Percentiles rank a stretch among this genome's conserved stretches.
Conservation (phyloP, 768 basidiomycete genomes). For the Hydnum rufescens region DNA sequence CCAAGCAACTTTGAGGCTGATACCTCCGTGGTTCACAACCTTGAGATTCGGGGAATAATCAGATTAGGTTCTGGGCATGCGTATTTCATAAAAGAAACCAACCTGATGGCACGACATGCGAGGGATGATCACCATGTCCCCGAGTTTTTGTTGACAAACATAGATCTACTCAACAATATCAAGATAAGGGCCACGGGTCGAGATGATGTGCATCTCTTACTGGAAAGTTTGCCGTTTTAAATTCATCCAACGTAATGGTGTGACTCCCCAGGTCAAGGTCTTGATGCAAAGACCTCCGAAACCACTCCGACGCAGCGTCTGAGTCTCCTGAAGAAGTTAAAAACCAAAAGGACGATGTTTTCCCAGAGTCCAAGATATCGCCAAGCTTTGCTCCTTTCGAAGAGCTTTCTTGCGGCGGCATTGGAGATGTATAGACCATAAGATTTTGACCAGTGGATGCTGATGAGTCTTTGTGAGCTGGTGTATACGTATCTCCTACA, state of each 20-base stretch:
- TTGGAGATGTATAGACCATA: neutral
- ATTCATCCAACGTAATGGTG: slow-evolving; percentile 39
- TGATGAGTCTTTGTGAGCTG: slow-evolving; percentile 71
- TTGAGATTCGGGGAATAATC: neutral
- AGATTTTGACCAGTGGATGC: slow-evolving; percentile 16
- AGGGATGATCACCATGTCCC: slow-evolving; percentile 70
- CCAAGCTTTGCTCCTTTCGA: too few species aligned
- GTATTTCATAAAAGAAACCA: slow-evolving; percentile 7
- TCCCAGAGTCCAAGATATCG: neutral
- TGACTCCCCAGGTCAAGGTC: slow-evolving; percentile 61
- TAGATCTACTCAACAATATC: slow-evolving; percentile 24
- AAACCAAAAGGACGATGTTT: slow-evolving; percentile 28
- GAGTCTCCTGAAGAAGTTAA: slow-evolving; percentile 52
- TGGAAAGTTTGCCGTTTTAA: slow-evolving; percentile 41
- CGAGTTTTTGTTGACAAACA: slow-evolving; percentile 49
- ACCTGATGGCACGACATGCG: slow-evolving; percentile 72
- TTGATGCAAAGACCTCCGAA: slow-evolving; percentile 26
- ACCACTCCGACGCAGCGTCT: slow-evolving; percentile 34
- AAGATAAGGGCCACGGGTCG: neutral
- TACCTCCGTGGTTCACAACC: slow-evolving; percentile 46
- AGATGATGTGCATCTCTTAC: neutral
- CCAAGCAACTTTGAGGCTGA: slow-evolving; percentile 74
- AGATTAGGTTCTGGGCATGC: neutral
- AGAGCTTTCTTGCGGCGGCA: too few species aligned
- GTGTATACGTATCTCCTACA: slow-evolving; percentile 63